Evolutionary conservation across 306 rosid species (phyloP), one percentile per base, ranked within the genome.

Genomic region (Quercus mongolica): DNA sequence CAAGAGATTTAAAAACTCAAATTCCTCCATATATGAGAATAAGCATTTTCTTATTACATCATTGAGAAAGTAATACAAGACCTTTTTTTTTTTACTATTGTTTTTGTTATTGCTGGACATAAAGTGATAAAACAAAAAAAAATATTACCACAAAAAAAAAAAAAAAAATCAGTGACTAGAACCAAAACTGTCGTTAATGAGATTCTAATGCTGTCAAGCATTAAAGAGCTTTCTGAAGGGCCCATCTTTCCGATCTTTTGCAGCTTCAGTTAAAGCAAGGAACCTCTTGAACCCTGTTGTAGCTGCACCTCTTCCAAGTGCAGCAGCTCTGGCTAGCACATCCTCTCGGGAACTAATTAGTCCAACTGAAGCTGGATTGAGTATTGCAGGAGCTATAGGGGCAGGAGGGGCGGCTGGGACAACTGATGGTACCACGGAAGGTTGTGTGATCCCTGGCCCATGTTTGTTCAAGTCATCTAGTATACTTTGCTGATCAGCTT

Each of bases 301-400:
- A 81, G 99, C 99, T 3, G 99, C 99, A 73, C 99, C 99, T 71
- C 98, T 91, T 86, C 99, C 99, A 31, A 95, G 96, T 19, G 98
- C 99, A 74, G 99, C 98, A 35, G 99, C 99, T 80, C 98, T 85
- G 33, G 99, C 88, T 30, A 95, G 87, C 73, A 95, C 99, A 79
- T 95, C 97, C 76, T 95, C 98, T 75, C 94, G 77, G 3, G 98
- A 88, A 46, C 92, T 89, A 2, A 83, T 58, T 30, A 92, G 90
- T 71, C 93, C 98, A 21, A 78, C 77, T 4, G 94, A 80, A 38
- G 86, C 49, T 61, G 92, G 87, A 84, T 64, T 89, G 54, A 89
- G 78, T 25, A 89, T 80, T 33, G 77, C 83, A 20, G 96, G 80
- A 75, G 89, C 91, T 44, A 81, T 70, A 0, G 93, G 87, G 52